Base-by-base conservation (phyloP, 129 eudicot species). In the Lactuca sativa region DNA sequence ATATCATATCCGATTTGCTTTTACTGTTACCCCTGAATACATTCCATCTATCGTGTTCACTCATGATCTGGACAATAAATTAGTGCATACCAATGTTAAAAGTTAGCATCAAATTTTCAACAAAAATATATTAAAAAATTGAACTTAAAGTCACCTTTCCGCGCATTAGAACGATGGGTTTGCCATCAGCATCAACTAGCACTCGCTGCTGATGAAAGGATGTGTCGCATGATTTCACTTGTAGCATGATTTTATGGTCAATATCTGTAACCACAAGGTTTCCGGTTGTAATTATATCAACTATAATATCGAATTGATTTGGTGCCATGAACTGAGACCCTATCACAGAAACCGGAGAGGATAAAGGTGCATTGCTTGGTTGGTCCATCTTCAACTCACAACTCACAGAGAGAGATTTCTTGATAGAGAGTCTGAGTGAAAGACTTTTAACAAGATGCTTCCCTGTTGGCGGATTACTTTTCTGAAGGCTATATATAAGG, bases 151-250 rank as follows among this genome's bases (percentile, higher is more conserved):
- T 68, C 38, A 78, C 86, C 86, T 78, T 82, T 15, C 41, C 70
- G 1, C 51, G 54, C 17, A 43, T 69, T 40, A 56, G 30, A 25
- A 25, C 30, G 11, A 21, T n/a, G 30, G 84, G 81, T 3, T 16
- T 64, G 37, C 70, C 84, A 16, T 62, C 37, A 41, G 88, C 74
- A 62, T 83, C 88, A 14, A 75, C 55, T 17, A 83, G 43, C 31
- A 78, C 34, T 2, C 66, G 38, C 32, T 56, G 72, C 32, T 33
- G 56, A 68, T 68, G 82, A 13, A 68, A 17, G 25, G 16, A 40
- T 7, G 73, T 25, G 67, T 49, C 12, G n/a, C 14, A 16, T 4
- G 56, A 52, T 53, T 58, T 78, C 4, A 78, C 67, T 43, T 59
- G 68, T 80, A 74, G 64, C 31, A 78, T 37, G 18, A 64, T 38